A percentile compares a stretch with the other conserved stretches of the same genome.
Conservation (phyloP, 2,329 filamentous ascomycete genomes). For the Volutella citrinella region DNA sequence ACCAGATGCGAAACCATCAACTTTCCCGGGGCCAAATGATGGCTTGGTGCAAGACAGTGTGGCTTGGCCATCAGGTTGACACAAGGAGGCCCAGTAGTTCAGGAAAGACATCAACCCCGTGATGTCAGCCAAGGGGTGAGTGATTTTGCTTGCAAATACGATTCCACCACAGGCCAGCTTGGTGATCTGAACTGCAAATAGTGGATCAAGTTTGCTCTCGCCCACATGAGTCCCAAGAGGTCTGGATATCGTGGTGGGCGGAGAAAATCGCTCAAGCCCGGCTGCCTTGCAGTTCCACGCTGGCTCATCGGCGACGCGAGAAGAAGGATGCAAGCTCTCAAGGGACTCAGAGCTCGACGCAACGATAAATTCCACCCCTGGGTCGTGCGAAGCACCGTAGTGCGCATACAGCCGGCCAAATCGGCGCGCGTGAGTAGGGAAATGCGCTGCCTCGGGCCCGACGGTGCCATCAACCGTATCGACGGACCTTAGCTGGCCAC, state of each 20-base stretch:
- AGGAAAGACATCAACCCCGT: slow-evolving; percentile 16
- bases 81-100: slow-evolving; percentile 19
- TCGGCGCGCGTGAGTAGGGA: slow-evolving; percentile 17
- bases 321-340: slow-evolving; percentile 8
- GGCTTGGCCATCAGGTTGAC: background rate
- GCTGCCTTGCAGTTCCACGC: slow-evolving; percentile 12
- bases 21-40: slow-evolving; percentile 8
- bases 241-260: background rate
- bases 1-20: slow-evolving; percentile 16
- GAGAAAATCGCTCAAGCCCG: slow-evolving; percentile 9
- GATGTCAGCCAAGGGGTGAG: slow-evolving; percentile 23
- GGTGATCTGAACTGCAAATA: slow-evolving; percentile 19
- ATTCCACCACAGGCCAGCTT: slow-evolving; percentile 20
- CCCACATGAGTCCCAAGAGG: background rate
- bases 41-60: too few relatives aligned
- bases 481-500: slow-evolving; percentile 16
- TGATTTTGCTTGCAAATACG: slow-evolving; percentile 13
- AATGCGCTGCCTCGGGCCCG: slow-evolving; percentile 5
- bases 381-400: slow-evolving; percentile 13
- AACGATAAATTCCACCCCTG: slow-evolving; percentile 18
- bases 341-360: slow-evolving; percentile 12
- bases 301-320: slow-evolving; percentile 2
- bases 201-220: slow-evolving; percentile 8
- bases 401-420: slow-evolving; percentile 20
- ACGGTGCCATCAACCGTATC: slow-evolving; percentile 8